Evolutionary conservation across 495 filamentous ascomycete species (phyloP), one percentile per base, ranked within the genome.

Genomic region (Aspergillus homomorphus): DNA sequence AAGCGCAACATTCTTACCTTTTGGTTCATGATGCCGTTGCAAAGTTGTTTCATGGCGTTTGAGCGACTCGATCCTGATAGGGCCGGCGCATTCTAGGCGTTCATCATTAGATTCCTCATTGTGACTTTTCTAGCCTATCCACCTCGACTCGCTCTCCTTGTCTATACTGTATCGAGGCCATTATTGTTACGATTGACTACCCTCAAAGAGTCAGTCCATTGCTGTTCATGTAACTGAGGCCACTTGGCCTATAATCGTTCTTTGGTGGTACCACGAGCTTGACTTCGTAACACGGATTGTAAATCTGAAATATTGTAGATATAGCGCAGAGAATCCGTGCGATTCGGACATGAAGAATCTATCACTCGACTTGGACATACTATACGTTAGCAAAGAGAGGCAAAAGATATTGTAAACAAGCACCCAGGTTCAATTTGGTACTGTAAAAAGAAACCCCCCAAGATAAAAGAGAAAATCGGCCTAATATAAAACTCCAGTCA

Each of bases 11-110:
- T 33, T 50, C 54, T 7, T 18, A 26, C 22, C 28, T 28, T 30
- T 42, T 45, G 51, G 48, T 62, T 45, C 21, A 14, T 23, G 30
- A 20, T 22, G 54, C 54, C 45, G 54, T 60, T 62, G 51, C 44
- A 41, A 55, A 20, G n/a, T 55, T 57, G 53, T 41, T 44, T 28
- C 16, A 50, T 30, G 54, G 64, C 59, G 49, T 57, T 59, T 48
- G 56, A 55, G 57, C 49, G 57, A 49, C 41, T 51, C 45, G 50
- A 60, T 53, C 57, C 45, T 26, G 56, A 59, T 57, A 54, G 48
- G 54, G 55, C 46, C 49, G 68, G 68, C 63, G 63, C 64, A 63
- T 64, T 45, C 52, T 60, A 54, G 67, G 67, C 51, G 64, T 69
- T 69, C 45, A 45, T 60, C 26, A 4, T 57, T 53, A 48, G 44